A percentile compares a stretch with the other conserved stretches of the same genome.
phyloP scores from a whole-genome alignment of 352 stramenopile genomes.

The Phytophthora ramorum region DNA sequence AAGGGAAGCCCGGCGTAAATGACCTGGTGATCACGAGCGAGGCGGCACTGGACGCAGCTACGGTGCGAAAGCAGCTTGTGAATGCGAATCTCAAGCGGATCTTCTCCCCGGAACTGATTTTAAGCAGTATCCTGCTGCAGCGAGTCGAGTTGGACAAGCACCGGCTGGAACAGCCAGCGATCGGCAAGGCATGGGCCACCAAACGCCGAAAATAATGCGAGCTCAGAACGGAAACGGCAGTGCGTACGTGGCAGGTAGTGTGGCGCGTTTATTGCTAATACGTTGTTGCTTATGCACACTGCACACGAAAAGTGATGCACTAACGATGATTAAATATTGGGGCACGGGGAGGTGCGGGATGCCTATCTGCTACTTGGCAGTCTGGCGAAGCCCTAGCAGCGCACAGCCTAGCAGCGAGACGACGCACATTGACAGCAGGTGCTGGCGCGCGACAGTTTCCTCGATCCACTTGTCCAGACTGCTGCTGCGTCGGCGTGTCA shows the following conservation, averaged over 20 bases:
- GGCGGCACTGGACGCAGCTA: conserved; percentile 32
- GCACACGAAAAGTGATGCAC: conserved; percentile 15
- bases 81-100: conserved; percentile 38
- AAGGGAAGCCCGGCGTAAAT: conserved; percentile 35
- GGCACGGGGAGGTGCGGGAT: conserved; percentile 4
- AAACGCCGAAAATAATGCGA: conserved; percentile 37
- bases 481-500: conserved; percentile 34
- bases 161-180: conserved; percentile 27
- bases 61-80: conserved; percentile 49
- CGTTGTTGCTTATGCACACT: conserved; percentile 22
- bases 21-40: conserved; percentile 59
- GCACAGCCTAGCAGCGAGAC: conserved; percentile 59
- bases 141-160: conserved; percentile 43
- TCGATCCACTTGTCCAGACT: conserved; percentile 45
- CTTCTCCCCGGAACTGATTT: conserved; percentile 55
- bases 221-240: background rate
- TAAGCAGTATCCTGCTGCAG: conserved; percentile 55
- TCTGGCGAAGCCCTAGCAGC: conserved; percentile 43
- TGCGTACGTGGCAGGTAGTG: background rate
- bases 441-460: conserved; percentile 47
- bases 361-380: conserved; percentile 29
- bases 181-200: conserved; percentile 29
- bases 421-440: conserved; percentile 65
- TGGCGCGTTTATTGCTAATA: conserved; percentile 27
- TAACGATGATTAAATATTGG: conserved; percentile 34